phyloP scores from a whole-genome alignment of 106 monocot species.

The Alisma plantagoaquatica region DNA sequence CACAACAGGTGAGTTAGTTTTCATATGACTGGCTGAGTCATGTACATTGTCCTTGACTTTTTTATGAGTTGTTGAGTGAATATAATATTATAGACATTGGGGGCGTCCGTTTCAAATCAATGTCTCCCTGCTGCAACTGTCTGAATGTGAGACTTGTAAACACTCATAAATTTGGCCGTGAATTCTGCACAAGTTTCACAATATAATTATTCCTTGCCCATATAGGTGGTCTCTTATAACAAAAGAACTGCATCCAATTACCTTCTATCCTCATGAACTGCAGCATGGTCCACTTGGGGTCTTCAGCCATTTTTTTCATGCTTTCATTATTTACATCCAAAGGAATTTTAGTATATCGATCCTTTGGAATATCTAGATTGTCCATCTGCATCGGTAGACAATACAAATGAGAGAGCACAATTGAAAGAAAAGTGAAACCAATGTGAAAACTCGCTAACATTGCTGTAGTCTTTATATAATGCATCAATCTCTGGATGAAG shows the following conservation, averaged over 20 bases:
- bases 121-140: no score
- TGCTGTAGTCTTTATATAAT: constrained; percentile 16
- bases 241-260: background rate
- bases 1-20: no score
- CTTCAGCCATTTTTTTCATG: background rate
- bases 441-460: constrained; percentile 3
- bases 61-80: no score
- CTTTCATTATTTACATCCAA: background rate
- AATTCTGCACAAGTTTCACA: constrained; percentile 18
- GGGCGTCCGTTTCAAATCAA: no score
- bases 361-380: background rate
- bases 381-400: background rate
- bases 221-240: background rate
- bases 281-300: constrained; percentile 4
- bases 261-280: constrained; percentile 34
- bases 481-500: constrained; percentile 16
- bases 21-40: no score
- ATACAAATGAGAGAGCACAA: background rate
- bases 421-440: background rate
- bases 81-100: no score
- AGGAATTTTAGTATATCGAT: background rate
- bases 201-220: background rate
- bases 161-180: constrained; percentile 30
- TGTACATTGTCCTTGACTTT: no score
- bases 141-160: constrained; percentile 14